These are phyloP conservation scores for Leishmania martiniquensis DNA, from an alignment of 208 protist genomes.

Conservation along the genomic window DNA sequence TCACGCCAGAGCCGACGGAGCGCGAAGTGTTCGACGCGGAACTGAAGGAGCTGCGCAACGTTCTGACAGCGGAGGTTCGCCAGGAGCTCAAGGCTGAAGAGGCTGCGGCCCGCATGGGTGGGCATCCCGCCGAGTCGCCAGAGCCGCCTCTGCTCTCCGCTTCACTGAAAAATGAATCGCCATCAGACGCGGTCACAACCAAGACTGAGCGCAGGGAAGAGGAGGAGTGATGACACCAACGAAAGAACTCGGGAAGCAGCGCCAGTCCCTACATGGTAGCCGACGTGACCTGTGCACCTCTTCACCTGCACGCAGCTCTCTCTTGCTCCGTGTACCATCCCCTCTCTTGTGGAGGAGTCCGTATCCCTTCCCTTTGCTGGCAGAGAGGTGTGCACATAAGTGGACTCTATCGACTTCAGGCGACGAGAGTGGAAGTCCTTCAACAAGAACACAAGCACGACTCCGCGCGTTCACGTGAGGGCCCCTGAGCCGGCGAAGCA, in stretches of 20 bases:
- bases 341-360: no score
- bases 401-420: no score
- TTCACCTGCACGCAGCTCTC: not conserved
- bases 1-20: conserved; percentile 72
- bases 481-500: no score
- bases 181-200: conserved; percentile 2
- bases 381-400: no score
- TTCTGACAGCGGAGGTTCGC: conserved; percentile 35
- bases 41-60: conserved; percentile 34
- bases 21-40: conserved; percentile 55
- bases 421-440: no score
- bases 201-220: conserved; percentile 29
- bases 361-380: no score
- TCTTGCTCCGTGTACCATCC: not conserved
- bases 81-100: conserved; percentile 23
- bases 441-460: no score
- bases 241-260: not conserved
- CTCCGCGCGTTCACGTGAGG: no score
- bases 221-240: not conserved
- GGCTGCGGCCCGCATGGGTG: not conserved
- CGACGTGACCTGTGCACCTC: not conserved
- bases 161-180: conserved; percentile 16
- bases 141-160: not conserved
- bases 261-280: not conserved
- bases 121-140: not conserved